Base-by-base conservation (phyloP, 805 yeast species). In the Hanseniaspora taiwanica region DNA sequence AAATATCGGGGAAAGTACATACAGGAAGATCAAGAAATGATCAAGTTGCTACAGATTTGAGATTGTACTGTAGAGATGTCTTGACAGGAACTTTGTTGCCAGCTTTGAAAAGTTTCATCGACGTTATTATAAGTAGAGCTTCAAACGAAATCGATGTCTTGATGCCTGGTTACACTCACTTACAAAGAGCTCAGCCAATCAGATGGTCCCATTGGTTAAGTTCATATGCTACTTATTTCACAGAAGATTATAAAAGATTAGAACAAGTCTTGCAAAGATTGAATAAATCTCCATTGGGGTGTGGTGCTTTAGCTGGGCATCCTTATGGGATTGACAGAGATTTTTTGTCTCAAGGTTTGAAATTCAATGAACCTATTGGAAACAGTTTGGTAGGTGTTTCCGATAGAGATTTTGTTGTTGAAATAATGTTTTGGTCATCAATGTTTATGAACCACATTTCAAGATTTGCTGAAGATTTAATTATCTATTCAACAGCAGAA, bases 11-110 rank as follows among this genome's bases (percentile, higher is more conserved):
- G 32, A 91, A 91, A 55, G 97, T 91, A 23, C 99, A 91, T 61
- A 91, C 99, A n/a, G 99, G 99, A 46, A 77, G 99, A 58, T 83
- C 95, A 36, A 78, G 99, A 71, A 91, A 91, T 56, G 99, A 91
- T 61, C 99, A 91, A 67, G 96, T 87, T 39, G 98, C 96, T 36
- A 89, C 97, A n/a, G 98, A 91, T 58, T 84, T 91, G 94, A 74
- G 99, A 62, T 75, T 91, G 21, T 89, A 74, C 50, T 96, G 91
- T 42, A 79, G 96, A 54, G 87, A 79, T 51, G 73, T 76, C 48
- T 65, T 91, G 46, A 57, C 53, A 16, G 69, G 65, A n/a, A 69
- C 79, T 52, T 58, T 84, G 39, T 65, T 74, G 2, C 66, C 66
- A 14, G 65, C 73, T 42, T 66, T 81, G 49, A 72, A 69, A 44